Conservation (phyloP, 169 alveolate species). For the Toxoplasma gondii region DNA sequence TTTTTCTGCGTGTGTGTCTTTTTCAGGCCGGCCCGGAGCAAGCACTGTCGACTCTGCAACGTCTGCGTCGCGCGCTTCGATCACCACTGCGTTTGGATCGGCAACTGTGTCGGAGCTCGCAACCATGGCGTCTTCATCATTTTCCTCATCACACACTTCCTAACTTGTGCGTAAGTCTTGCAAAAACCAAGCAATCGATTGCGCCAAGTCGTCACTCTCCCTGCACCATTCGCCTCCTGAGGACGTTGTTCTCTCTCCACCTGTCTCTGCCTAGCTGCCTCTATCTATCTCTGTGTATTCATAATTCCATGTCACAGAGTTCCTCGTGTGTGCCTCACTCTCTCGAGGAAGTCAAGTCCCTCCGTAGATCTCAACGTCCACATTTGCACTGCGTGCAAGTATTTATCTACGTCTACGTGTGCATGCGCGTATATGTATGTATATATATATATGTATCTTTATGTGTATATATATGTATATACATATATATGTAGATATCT, state of each 20-base stretch:
- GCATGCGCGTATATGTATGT: background rate
- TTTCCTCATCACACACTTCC: constrained; percentile 66
- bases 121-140: constrained; percentile 73
- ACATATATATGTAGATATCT: background rate
- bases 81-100: constrained; percentile 90
- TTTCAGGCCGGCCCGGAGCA: constrained; percentile 78
- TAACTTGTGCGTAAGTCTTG: constrained; percentile 16
- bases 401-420: background rate
- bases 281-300: background rate
- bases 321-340: too few species aligned
- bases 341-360: too few species aligned
- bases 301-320: too few species aligned
- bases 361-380: too few species aligned
- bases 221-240: background rate
- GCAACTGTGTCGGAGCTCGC: constrained; percentile 81
- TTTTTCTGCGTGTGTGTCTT: background rate
- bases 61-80: constrained; percentile 82
- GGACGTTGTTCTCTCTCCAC: background rate
- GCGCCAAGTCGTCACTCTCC: background rate
- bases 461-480: background rate
- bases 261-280: background rate
- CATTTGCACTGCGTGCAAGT: background rate
- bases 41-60: constrained; percentile 83
- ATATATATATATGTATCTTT: background rate
- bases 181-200: background rate